Evolutionary conservation across 2,329 filamentous ascomycete species (phyloP), one percentile per base, ranked within the genome.

Genomic region (Sporothrix euskadiensis): DNA sequence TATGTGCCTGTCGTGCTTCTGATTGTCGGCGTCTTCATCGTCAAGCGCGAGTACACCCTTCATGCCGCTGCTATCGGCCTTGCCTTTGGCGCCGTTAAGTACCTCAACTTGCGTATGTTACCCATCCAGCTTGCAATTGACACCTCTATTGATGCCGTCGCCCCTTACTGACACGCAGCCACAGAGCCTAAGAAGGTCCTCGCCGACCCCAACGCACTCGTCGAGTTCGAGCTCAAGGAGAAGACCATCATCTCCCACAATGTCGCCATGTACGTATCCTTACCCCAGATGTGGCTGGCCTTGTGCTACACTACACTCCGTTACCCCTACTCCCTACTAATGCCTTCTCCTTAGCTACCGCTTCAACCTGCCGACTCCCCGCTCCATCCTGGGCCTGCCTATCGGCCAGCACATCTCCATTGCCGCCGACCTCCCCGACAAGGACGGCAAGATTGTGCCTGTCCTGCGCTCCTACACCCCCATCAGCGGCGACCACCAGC

Each of bases 401-500:
- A 98, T 98, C 85, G 96, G 96, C 81, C 96, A 99, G 86, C 96
- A 99, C 87, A 98, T 99, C 84, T 98, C 95, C 76, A 94, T 99
- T 81, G 93, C 92, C 78, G 95, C 94, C 73, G 89, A 88, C 73
- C 89, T 94, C 75, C 79, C 83, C 59, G 88, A 91, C 79, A 83
- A 85, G 73, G 90, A 93, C 79, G 94, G 93, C 80, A 87, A 88
- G 78, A 86, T 86, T 77, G 95, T 96, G 84, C 92, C 97, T 80
- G 91, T 97, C 77, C 90, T 97, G 72, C 92, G 94, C 80, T 97
- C 93, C 30, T 97, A 97, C 86, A 97, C 94, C 12, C 94, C 94
- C 74, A 94, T 97, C 82, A 94, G 92, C 61, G 94, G 92, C 78
- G 94, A 97, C 84, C 90, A 95, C 82, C 91, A 94, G 81, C 90